Conservation (phyloP, 2,329 filamentous ascomycete genomes). For the Tolypocladium amazonense region DNA sequence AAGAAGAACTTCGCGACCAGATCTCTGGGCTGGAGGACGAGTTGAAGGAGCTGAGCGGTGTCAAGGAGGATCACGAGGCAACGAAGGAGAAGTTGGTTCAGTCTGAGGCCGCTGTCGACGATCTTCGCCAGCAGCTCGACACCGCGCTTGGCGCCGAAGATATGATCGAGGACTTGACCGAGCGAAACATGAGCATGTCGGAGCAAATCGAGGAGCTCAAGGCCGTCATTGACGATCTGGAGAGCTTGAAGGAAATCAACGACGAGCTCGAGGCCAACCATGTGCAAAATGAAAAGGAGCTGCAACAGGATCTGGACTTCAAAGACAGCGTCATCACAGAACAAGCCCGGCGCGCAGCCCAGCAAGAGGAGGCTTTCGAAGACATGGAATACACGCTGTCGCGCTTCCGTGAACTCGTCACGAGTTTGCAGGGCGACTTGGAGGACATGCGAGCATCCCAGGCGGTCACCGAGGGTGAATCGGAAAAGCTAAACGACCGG, state of each 20-base stretch:
- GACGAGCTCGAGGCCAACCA: conserved; percentile 93
- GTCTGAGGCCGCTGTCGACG: conserved; percentile 66
- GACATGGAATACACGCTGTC: conserved; percentile 86
- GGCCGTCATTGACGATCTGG: conserved; percentile 73
- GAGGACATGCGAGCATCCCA: conserved; percentile 89
- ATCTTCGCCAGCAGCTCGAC: conserved; percentile 84
- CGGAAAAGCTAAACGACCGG: conserved; percentile 77
- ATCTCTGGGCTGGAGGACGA: conserved; percentile 66
- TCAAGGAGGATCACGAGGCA: conserved; percentile 60
- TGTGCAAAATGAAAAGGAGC: conserved; percentile 83
- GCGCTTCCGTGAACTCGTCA: conserved; percentile 81
- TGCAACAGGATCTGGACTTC: conserved; percentile 88
- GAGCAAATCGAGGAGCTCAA: conserved; percentile 78
- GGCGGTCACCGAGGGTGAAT: conserved; percentile 84
- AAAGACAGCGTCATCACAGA: conserved; percentile 79
- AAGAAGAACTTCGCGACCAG: conserved; percentile 66
- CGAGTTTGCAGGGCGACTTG: conserved; percentile 72
- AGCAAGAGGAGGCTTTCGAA: conserved; percentile 71
- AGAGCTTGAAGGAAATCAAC: conserved; percentile 82
- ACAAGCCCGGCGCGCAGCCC: conserved; percentile 57
- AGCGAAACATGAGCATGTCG: conserved; percentile 73
- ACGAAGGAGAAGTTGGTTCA: conserved; percentile 64
- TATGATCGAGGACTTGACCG: conserved; percentile 85
- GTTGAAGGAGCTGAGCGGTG: conserved; percentile 51
- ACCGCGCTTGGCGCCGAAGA: conserved; percentile 80